These are phyloP conservation scores for Pyrenopolyporus hunteri DNA, from an alignment of 495 filamentous ascomycete genomes.

Conservation along the genomic window DNA sequence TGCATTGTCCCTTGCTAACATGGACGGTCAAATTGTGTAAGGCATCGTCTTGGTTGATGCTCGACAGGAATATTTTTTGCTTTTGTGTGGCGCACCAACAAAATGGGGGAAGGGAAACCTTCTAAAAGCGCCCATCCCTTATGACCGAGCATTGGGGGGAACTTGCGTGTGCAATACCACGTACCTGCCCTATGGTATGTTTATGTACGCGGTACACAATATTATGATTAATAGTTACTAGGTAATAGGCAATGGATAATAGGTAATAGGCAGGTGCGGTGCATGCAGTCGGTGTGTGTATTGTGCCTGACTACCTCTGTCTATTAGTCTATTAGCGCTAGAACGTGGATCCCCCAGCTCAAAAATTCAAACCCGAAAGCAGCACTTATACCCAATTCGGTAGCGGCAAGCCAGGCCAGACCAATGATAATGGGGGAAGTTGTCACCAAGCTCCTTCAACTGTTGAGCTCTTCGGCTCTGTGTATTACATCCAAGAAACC, in stretches of 20 bases:
- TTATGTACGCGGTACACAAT: neutral
- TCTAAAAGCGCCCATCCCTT: neutral
- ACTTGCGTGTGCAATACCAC: neutral
- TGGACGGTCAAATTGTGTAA: neutral
- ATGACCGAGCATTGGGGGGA: conserved; percentile 6
- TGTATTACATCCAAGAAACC: neutral
- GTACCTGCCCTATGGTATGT: neutral
- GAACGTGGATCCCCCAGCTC: conserved; percentile 14
- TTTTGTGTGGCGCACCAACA: conserved; percentile 4
- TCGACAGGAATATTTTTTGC: conserved; percentile 12
- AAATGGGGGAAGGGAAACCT: conserved; percentile 12
- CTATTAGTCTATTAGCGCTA: neutral
- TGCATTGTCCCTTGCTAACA: neutral
- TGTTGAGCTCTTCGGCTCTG: conserved; percentile 31
- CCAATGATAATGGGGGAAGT: conserved; percentile 15
- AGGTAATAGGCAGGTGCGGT: no score
- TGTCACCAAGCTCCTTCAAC: conserved; percentile 27
- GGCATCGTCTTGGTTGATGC: conserved; percentile 16
- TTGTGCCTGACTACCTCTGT: no score
- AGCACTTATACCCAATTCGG: conserved; percentile 32
- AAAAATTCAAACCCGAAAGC: conserved; percentile 8
- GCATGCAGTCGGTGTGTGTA: neutral
- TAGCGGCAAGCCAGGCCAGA: conserved; percentile 3
- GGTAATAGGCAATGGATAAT: no score
- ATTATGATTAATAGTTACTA: no score